Base-by-base conservation (phyloP, 352 stramenopile genomes). In the Phytophthora citrophthora region DNA sequence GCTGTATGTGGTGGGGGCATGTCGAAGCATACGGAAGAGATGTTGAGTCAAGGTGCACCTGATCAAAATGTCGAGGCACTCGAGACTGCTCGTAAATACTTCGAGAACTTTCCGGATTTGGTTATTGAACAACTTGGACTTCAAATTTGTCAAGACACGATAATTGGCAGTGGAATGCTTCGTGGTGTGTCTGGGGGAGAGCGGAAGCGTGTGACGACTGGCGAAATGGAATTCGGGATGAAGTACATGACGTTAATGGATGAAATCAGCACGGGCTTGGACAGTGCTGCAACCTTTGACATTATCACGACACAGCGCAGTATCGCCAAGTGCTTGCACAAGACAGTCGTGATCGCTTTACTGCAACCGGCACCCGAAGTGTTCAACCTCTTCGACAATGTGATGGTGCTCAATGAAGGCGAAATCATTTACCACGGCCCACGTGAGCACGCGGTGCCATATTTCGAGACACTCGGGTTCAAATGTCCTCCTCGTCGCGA, bases 201-300 rank as follows among this genome's bases (percentile, higher is more conserved):
- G 27, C 68, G 79, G 6, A 89, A 89, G 59, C 80, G 84, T 20
- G 81, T 92, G 29, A 92, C 83, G 16, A 81, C 70, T 3, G 83
- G 79, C 13, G 77, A 92, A 70, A 98, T 98, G 82, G 61, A 95
- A 39, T 84, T 91, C 41, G 73, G 75, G 20, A 54, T 70, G 23
- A 77, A 82, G 54, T 84, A 79, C 44, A 80, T 97, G 36, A 67
- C 83, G 31, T 77, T 70, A 27, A 84, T 86, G 64, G 94, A 98
- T 65, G 86, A 96, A 70, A 97, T 98, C 63, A 94, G 80, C 46
- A 98, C 91, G 5, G 94, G 94, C 4, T 76, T 98, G 7, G 94
- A 98, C 74, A 85, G 80, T 29, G 82, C 90, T 2, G 95, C 91
- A 1, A 96, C 93, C 0, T 97, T 79, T 61, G 93, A 98, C 53